These are phyloP conservation scores for Chlamydomonas sp. DNA, from an alignment of 139 green algal species.

Conservation along the genomic window DNA sequence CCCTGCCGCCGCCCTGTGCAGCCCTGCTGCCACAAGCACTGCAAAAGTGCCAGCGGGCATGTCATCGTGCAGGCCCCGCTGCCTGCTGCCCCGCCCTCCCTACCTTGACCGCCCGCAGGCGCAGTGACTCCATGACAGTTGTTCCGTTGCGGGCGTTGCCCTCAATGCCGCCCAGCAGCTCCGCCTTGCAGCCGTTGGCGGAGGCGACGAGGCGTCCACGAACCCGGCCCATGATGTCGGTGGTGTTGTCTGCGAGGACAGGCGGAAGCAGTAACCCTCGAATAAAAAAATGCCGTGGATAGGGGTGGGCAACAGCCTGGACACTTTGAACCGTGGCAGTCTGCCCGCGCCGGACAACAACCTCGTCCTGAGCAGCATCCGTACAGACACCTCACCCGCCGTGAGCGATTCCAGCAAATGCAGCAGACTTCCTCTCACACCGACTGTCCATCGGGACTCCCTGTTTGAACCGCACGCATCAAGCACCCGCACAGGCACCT, in stretches of 20 bases:
- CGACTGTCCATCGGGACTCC: too few relatives aligned
- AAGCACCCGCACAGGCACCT: not conserved
- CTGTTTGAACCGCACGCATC: too few relatives aligned
- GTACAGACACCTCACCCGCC: too few relatives aligned
- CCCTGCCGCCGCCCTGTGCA: too few relatives aligned
- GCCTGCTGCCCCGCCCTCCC: not conserved
- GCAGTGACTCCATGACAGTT: not conserved
- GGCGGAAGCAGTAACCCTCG: not conserved
- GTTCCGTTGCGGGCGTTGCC: constrained; percentile 11
- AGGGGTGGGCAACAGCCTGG: not conserved
- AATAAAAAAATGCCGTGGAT: too few relatives aligned
- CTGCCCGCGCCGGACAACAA: too few relatives aligned
- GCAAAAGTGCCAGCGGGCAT: too few relatives aligned
- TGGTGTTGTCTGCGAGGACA: constrained; percentile 13
- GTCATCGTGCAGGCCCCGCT: too few relatives aligned
- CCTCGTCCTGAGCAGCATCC: too few relatives aligned
- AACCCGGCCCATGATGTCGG: not conserved
- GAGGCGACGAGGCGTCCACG: not conserved
- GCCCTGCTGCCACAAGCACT: too few relatives aligned
- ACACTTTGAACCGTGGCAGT: too few relatives aligned
- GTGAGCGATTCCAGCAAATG: too few relatives aligned
- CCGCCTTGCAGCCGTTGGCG: constrained; percentile 13
- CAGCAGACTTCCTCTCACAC: not conserved
- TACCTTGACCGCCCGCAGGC: constrained; percentile 22
- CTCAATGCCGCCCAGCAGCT: constrained; percentile 19